Percentiles rank a stretch among this genome's conserved stretches.
Evolutionary conservation across 257 asterid genomes (phyloP).

Genomic region (Solanum paucissectum): DNA sequence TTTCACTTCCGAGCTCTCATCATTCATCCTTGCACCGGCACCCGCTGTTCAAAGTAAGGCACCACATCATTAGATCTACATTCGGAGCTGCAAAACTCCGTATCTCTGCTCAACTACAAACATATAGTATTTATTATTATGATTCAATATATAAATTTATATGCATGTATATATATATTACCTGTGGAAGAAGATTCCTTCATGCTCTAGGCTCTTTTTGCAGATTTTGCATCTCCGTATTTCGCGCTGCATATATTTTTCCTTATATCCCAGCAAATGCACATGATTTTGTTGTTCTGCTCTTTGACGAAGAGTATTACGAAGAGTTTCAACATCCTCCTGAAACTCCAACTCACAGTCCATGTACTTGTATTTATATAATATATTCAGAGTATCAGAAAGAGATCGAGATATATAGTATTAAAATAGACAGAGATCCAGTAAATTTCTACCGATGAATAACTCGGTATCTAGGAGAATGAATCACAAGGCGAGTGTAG

Average conservation of each 20-base stretch:
- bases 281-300: background rate
- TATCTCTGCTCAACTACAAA: background rate
- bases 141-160: background rate
- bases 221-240: background rate
- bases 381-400: background rate
- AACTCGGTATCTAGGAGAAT: background rate
- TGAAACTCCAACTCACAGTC: background rate
- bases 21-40: background rate
- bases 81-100: background rate
- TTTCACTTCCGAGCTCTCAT: background rate
- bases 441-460: background rate
- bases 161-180: background rate
- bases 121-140: background rate
- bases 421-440: background rate
- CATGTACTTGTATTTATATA: background rate
- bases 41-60: background rate
- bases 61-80: background rate
- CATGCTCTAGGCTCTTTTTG: background rate
- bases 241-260: background rate
- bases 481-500: conserved; percentile 1
- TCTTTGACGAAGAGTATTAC: background rate
- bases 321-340: background rate
- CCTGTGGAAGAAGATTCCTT: background rate
- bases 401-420: background rate
- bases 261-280: background rate